Base-by-base conservation (phyloP, 108 stramenopile species). In the Licmophora abbreviata region DNA sequence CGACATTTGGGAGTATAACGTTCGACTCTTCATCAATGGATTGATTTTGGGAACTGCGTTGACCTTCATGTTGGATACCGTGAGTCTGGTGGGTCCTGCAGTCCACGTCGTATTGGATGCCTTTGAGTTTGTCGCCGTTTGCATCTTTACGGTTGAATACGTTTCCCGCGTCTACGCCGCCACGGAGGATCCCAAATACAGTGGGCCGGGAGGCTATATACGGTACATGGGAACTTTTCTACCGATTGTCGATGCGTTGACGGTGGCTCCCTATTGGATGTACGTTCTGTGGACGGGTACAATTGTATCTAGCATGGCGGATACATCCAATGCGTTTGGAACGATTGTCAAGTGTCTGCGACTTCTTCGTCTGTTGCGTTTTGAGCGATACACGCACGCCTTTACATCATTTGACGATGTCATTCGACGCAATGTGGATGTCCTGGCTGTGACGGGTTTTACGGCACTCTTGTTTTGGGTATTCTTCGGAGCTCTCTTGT, bases 361-460 rank as follows among this genome's bases (percentile, higher is more conserved):
- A 7, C 43, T 94, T 23, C 44, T 90, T 35, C 78, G 84, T 38
- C 62, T 94, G 22, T 66, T 94, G 34, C 78, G 77, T 18, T 83
- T 87, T 45, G 88, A 92, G 59, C 76, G 80, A 53, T 90, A 88
- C 59, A 83, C 73, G 15, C 54, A 75, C 55, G 88, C 85, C 20
- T 88, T 93, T 64, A 63, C 67, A n/a, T 65, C 71, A 8, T 81
- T 79, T 40, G 76, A 76, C 18, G 84, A 88, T 58, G 71, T 81
- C 6, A 35, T 92, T 24, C 48, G 66, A 0, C 64, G 74, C 10
- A 88, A 91, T 43, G 34, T 54, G 20, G 90, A 91, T 49, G 75
- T 94, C n/a, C 48, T 94, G 37, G 65, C 77, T 3, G 77, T 94
- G 33, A 88, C 91, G 1, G 84, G 77, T 0, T 92, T 94, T 63